Evolutionary conservation across 139 green algal genomes (phyloP), one percentile per base, ranked within the genome.

Genomic region (Chlorella sp.): DNA sequence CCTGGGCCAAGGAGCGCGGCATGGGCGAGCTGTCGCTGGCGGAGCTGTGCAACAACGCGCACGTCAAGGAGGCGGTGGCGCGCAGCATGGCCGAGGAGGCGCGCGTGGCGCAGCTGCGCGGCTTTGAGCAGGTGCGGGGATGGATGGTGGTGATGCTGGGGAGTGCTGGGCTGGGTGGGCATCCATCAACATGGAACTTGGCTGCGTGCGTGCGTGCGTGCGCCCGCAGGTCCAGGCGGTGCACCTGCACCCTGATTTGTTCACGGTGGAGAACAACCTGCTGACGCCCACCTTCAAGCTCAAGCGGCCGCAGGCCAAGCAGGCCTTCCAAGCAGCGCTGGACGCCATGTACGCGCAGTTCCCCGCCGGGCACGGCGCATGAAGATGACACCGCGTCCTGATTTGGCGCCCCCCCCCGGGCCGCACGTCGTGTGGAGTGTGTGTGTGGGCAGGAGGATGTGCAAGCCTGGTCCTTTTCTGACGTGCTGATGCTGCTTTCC

Each of bases 281-380:
- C 87, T 91, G 22, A 91, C 88, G 17, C 95, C 95, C 36, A 97
- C 93, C 22, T 95, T 98, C 80, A 98, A 98, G 69, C 79, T 90
- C 35, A 93, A 92, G 76, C 77, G 84, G 30, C 70, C 79, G 23
- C 74, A 85, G 62, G 82, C 80, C 32, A 74, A 80, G 69, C 55
- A 74, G 14, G 30, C 32, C 2, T 87, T 82, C 70, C 76, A 86
- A 76, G 50, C 34, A 31, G 34, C 81, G 35, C 78, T 91, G 24
- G 80, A 88, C 32, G 71, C 69, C 30, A 78, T 91, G 78, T 91
- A 89, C 51, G 76, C 74, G 0, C 5, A 30, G 2, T 31, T 87
- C 42, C 70, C 62, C 24, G 29, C 29, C 26, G 6, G 20, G 6
- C n/a, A n/a, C n/a, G 10, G 17, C 17, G 23, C 22, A 10, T 64